Evolutionary conservation across 202 grass and related monocot species (phyloP).

Genomic region (Digitaria exilis): DNA sequence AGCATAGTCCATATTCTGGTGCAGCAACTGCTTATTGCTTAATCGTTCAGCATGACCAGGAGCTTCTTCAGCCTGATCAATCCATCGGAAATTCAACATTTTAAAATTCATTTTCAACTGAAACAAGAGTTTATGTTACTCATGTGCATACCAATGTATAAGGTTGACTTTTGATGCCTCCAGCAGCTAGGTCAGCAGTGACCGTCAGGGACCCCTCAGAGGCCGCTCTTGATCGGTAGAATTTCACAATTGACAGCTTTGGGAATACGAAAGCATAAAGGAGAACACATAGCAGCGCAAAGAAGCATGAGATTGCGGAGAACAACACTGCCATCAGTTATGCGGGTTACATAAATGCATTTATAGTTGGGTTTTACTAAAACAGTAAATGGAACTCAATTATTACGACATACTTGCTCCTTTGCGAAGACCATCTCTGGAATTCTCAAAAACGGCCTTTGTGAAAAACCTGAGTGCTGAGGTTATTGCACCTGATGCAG

Average conservation of each 20-base stretch:
- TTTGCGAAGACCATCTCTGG: constrained; percentile 68
- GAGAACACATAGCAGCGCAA: constrained; percentile 63
- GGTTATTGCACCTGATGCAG: constrained; percentile 67
- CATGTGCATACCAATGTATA: constrained; percentile 29
- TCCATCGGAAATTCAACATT: neutral
- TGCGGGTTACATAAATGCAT: neutral
- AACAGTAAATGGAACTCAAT: neutral
- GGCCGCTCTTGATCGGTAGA: constrained; percentile 64
- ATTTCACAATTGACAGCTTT: constrained; percentile 72
- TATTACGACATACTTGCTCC: constrained; percentile 59
- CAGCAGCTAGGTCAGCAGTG: constrained; percentile 65
- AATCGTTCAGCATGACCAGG: constrained; percentile 40
- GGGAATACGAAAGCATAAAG: constrained; percentile 74
- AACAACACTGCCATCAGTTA: constrained; percentile 62
- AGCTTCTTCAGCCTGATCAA: constrained; percentile 52
- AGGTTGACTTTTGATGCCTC: constrained; percentile 39
- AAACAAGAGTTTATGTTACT: constrained; percentile 3
- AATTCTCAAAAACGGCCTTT: constrained; percentile 70
- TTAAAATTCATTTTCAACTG: neutral
- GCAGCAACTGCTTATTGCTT: constrained; percentile 59
- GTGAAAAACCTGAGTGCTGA: constrained; percentile 66
- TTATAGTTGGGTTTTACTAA: neutral
- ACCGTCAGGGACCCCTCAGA: constrained; percentile 80
- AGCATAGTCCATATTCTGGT: constrained; percentile 63
- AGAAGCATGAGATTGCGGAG: constrained; percentile 65